Evolutionary conservation across 805 yeast species (phyloP).

Genomic region (Torulaspora maleeae): DNA sequence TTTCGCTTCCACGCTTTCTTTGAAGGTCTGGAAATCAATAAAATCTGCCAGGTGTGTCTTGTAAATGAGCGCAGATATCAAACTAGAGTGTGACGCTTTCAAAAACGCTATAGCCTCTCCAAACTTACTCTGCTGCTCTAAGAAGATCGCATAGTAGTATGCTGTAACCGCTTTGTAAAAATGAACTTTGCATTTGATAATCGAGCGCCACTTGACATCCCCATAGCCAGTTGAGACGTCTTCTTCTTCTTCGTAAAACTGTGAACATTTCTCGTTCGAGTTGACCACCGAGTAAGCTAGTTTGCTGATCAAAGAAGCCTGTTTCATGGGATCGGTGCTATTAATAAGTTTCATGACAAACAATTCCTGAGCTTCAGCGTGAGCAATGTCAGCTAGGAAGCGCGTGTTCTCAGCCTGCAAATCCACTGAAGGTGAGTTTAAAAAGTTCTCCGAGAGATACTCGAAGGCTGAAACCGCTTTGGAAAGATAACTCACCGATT

Average conservation of each 20-base stretch:
- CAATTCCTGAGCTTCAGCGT: conserved; percentile 87
- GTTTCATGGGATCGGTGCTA: conserved; percentile 41
- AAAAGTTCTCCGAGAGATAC: conserved; percentile 70
- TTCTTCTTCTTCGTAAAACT: conserved; percentile 40
- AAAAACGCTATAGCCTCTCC: conserved; percentile 76
- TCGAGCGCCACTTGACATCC: conserved; percentile 47
- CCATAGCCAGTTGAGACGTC: conserved; percentile 37
- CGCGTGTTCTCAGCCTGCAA: conserved; percentile 62
- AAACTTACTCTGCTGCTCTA: conserved; percentile 52
- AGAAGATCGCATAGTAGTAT: conserved; percentile 52
- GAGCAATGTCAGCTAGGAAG: conserved; percentile 58
- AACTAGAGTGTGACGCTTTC: conserved; percentile 46
- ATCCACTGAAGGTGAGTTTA: conserved; percentile 85
- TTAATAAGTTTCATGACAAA: conserved; percentile 58
- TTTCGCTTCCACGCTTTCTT: conserved; percentile 36
- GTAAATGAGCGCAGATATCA: conserved; percentile 28
- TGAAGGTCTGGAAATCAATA: conserved; percentile 33
- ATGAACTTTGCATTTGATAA: conserved; percentile 46
- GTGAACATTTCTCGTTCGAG: conserved; percentile 50
- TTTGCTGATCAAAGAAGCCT: conserved; percentile 69
- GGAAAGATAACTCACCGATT: conserved; percentile 57
- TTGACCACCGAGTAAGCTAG: conserved; percentile 59
- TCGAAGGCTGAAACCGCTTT: conserved; percentile 74
- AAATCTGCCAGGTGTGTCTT: conserved; percentile 35
- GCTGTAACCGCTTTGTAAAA: conserved; percentile 58